Evolutionary conservation across 108 stramenopile genomes (phyloP), one percentile per base, ranked within the genome.

Genomic region (Skeletonema costatum): DNA sequence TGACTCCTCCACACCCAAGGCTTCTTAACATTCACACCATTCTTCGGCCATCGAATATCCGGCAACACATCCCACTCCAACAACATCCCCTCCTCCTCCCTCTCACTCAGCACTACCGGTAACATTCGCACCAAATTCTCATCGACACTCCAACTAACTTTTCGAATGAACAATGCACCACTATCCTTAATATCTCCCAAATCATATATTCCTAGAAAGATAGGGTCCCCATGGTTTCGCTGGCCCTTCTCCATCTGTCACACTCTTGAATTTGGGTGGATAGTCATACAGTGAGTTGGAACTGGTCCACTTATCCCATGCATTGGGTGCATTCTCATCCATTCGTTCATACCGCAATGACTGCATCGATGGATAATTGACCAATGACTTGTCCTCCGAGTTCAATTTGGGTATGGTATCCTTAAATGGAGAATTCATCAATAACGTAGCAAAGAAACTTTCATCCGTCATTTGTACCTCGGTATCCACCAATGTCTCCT

Each of bases 161-260:
- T 96, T 56, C 96, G 84, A 16, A 96, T 75, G 70, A 88, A 94
- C 74, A 96, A 76, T 17, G 96, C 96, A 11, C 96, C 96, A 36
- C 87, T 90, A 8, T 81, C 74, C 17, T 80, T 78, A 56, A 96
- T 92, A 33, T 81, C 64, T 29, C 75, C 64, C 72, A 96, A 79
- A 78, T 96, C 96, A 81, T 96, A 96, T 1, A 87, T 76, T 25
- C 96, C 96, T 59, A 96, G 58, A 85, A 87, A 96, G 78, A n/a
- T 96, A 96, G 1, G 96, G 96, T 25, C 96, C 96, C 96, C 96
- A 96, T 19, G 91, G 81, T 33, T 80, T 83, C 0, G 90, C 85
- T 6, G 81, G 68, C 1, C 75, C 81, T 70, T 82, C 82, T 46
- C 71, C 73, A 60, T 78, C 77, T 30, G 77, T 82, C 10, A 59